phyloP scores from a whole-genome alignment of 208 protist genomes.

The Porcisia deanei region DNA sequence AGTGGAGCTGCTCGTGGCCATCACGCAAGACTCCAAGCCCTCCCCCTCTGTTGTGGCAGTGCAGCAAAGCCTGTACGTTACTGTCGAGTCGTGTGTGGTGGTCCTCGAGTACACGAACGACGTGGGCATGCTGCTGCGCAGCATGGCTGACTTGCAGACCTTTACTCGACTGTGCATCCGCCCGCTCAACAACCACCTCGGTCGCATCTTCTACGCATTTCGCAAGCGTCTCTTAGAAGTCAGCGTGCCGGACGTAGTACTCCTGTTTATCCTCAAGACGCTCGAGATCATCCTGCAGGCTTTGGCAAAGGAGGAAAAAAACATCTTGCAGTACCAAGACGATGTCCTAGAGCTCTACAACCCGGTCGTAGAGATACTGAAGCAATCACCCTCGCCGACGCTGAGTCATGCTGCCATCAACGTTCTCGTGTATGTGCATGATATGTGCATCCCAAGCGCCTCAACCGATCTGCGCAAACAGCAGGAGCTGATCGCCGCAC shows the following conservation, averaged over 20 bases:
- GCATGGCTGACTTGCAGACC: constrained; percentile 84
- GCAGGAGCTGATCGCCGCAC: constrained; percentile 69
- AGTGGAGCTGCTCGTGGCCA: constrained; percentile 78
- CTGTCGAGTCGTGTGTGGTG: constrained; percentile 83
- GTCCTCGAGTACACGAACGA: constrained; percentile 87
- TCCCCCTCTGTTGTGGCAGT: constrained; percentile 53
- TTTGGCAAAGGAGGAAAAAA: constrained; percentile 60
- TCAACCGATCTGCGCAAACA: constrained; percentile 48
- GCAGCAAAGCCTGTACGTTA: constrained; percentile 75
- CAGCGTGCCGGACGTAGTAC: constrained; percentile 62
- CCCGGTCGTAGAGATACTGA: constrained; percentile 63
- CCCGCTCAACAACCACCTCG: constrained; percentile 70
- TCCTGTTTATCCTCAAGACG: constrained; percentile 77
- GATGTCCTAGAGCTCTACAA: constrained; percentile 81
- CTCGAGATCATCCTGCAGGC: constrained; percentile 67
- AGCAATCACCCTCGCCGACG: constrained; percentile 61
- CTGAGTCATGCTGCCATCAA: constrained; percentile 79
- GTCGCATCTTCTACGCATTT: constrained; percentile 86
- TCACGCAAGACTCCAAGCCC: constrained; percentile 72
- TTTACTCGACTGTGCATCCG: constrained; percentile 77
- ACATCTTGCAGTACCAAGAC: constrained; percentile 80
- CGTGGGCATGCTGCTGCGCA: constrained; percentile 67
- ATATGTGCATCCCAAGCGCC: constrained; percentile 53
- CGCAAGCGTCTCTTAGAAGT: constrained; percentile 64
- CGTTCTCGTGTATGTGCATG: constrained; percentile 78